Evolutionary conservation across 768 basidiomycete species (phyloP).

Genomic region (Collybia sordida): DNA sequence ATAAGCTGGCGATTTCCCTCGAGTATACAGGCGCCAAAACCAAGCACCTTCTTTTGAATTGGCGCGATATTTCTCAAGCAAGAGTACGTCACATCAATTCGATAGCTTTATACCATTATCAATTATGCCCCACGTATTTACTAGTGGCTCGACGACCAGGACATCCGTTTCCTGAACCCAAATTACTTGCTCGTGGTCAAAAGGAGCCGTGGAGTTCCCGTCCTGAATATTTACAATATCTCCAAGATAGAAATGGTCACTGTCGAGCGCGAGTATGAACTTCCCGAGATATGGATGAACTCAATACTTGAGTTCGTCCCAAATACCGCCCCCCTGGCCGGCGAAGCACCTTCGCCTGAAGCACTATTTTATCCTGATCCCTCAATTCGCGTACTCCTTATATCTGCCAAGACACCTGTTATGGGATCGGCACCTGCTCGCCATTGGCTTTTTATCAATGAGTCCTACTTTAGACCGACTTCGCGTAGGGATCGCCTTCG

Average conservation of each 20-base stretch:
- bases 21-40: constrained; percentile 38
- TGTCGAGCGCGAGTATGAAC: constrained; percentile 52
- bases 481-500: constrained; percentile 40
- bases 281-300: constrained; percentile 51
- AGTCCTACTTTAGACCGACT: constrained; percentile 47
- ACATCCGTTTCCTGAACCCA: constrained; percentile 45
- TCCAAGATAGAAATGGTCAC: constrained; percentile 38
- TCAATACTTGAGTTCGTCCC: constrained; percentile 47
- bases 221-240: constrained; percentile 47
- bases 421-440: constrained; percentile 24
- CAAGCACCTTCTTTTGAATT: constrained; percentile 49
- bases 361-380: constrained; percentile 62
- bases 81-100: constrained; percentile 29
- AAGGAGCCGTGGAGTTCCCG: constrained; percentile 32
- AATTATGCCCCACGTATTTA: constrained; percentile 2
- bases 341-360: constrained; percentile 32
- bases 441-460: constrained; percentile 56
- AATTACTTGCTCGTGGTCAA: constrained; percentile 42
- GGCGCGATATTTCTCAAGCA: constrained; percentile 42
- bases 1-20: constrained; percentile 41
- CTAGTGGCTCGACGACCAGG: constrained; percentile 52
- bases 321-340: constrained; percentile 42
- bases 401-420: constrained; percentile 42
- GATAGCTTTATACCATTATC: not conserved
- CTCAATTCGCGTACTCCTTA: constrained; percentile 44